Base-by-base conservation (phyloP, 1,284 basidiomycete species). In the Takashimella koratensis region DNA sequence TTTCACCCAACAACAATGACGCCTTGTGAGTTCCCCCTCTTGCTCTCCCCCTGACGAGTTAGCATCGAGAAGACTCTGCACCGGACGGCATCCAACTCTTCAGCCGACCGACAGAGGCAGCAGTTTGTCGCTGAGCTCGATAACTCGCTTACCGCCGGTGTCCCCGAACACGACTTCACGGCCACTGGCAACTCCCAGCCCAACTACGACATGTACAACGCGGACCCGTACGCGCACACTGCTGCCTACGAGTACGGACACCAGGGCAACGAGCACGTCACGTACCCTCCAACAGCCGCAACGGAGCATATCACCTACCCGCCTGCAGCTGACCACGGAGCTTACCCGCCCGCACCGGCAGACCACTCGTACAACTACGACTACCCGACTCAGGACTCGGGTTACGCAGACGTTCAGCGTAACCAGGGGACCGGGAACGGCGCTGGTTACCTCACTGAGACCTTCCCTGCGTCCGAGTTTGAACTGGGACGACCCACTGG, bases 1-100 rank as follows among this genome's bases (percentile, higher is more conserved):
- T 91, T 77, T 82, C 85, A 49, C 89, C 90, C 59, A 86, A 89
- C 67, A 84, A 90, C 76, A 89, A 57, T 41, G 63, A 65, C 42
- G 63, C 63, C 44, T 66, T 67, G 64, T 69, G 40, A 62, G 67
- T 57, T 21, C 42, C 19, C n/a, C 20, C 21, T n/a, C 42, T 43
- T n/a, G 10, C 13, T 22, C 19, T 43, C 30, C 16, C 30, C 16
- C 19, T 39, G 36, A 10, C 36, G 43, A 51, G 45, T 48, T 54
- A 66, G 65, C 59, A 57, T 71, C 50, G 73, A 74, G 49, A 74
- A 74, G 57, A 67, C 65, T 5, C 64, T 67, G n/a, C 63, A 71
- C 40, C 60, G 70, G 20, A 59, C 62, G n/a, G 56, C 57, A 1
- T 72, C 71, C 13, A 56, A 62, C 27, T 58, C 63, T 2, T 67